Conservation (phyloP, 106 monocot genomes). For the Dendrobium catenatum region DNA sequence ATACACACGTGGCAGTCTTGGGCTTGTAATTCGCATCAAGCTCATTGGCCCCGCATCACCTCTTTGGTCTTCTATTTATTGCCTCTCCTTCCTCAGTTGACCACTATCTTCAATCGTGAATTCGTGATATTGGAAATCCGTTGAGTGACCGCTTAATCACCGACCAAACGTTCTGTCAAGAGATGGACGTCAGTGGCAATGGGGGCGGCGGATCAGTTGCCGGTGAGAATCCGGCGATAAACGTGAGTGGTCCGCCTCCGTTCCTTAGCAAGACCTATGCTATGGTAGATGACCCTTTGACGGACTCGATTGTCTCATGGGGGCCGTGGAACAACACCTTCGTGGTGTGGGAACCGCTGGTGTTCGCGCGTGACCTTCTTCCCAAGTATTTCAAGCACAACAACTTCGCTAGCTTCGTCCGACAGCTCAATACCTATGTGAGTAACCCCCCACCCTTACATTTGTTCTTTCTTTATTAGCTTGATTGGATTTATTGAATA, state of each 20-base stretch:
- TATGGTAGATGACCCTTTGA: not conserved
- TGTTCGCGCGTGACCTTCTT: constrained; percentile 4
- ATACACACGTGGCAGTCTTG: no score
- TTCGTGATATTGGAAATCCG: no score
- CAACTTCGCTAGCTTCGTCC: constrained; percentile 81
- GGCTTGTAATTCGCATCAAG: no score
- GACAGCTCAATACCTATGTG: constrained; percentile 76
- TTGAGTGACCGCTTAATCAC: no score
- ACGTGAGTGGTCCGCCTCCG: not conserved
- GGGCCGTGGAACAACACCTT: not conserved
- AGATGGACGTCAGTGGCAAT: not conserved
- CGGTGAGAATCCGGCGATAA: not conserved
- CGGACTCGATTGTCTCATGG: constrained; percentile 5
- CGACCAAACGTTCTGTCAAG: not conserved
- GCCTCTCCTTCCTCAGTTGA: no score
- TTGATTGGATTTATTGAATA: not conserved
- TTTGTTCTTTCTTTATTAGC: not conserved
- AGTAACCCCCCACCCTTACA: not conserved
- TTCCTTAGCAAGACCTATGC: not conserved
- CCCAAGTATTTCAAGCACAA: constrained; percentile 60
- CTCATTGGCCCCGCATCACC: no score
- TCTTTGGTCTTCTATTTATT: no score
- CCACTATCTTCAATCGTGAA: no score
- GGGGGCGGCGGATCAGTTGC: not conserved
- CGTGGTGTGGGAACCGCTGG: not conserved